Evolutionary conservation across 345 rosid species (phyloP).

Genomic region (Eucalyptus guilfoylei): DNA sequence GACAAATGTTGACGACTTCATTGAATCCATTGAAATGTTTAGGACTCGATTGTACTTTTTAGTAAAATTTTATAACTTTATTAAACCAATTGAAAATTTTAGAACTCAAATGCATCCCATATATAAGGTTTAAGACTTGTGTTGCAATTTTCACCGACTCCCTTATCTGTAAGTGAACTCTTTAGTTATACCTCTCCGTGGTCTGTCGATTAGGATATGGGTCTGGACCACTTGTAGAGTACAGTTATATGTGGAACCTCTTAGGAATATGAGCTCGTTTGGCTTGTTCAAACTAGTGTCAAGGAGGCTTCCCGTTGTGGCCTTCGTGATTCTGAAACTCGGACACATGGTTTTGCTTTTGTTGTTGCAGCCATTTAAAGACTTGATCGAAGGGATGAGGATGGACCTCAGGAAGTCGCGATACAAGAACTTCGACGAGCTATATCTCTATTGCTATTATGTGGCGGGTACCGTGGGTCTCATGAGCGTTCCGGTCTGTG

Average conservation of each 20-base stretch:
- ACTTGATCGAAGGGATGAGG: slow-evolving; percentile 46
- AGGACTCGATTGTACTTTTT: not conserved
- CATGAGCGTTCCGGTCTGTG: slow-evolving; percentile 2
- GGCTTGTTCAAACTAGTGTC: not conserved
- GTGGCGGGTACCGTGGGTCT: slow-evolving; percentile 38
- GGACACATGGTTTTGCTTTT: not conserved
- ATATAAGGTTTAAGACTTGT: not conserved
- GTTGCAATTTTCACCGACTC: not conserved
- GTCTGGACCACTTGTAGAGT: not conserved
- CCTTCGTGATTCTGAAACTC: not conserved
- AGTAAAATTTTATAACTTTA: too few relatives aligned
- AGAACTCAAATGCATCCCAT: not conserved
- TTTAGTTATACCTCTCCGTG: too few relatives aligned
- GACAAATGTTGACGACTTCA: not conserved
- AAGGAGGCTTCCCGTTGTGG: too few relatives aligned
- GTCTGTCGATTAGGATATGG: too few relatives aligned
- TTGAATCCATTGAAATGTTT: not conserved
- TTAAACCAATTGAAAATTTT: not conserved
- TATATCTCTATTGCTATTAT: slow-evolving; percentile 38
- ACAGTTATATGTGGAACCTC: not conserved
- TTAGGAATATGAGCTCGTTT: not conserved
- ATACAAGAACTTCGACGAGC: slow-evolving; percentile 30
- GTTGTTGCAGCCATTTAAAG: slow-evolving; percentile 25
- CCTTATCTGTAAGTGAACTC: not conserved
- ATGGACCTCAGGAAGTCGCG: slow-evolving; percentile 27